Evolutionary conservation across 2,329 filamentous ascomycete species (phyloP).

Genomic region (Cladosporium cucumerinum): DNA sequence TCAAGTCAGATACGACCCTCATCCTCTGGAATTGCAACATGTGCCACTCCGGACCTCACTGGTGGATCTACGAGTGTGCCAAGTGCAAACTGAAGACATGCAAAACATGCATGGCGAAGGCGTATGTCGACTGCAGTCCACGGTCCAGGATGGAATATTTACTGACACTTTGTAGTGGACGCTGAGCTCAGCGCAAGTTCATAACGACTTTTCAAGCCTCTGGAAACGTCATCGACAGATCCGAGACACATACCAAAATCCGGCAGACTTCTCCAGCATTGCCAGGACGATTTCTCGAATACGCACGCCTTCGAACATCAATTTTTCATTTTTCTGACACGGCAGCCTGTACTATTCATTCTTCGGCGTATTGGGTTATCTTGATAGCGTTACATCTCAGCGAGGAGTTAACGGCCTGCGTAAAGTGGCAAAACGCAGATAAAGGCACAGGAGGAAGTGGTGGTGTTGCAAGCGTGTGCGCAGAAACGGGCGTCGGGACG

Average conservation of each 20-base stretch:
- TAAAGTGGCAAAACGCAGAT: conserved; percentile 9
- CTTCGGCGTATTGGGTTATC: conserved; percentile 14
- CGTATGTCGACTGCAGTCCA: conserved; percentile 27
- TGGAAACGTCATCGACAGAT: background rate
- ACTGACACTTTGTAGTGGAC: background rate
- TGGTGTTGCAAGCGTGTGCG: background rate
- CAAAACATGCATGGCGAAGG: conserved; percentile 45
- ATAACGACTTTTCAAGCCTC: background rate
- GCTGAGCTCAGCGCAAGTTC: background rate
- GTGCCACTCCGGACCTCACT: conserved; percentile 51
- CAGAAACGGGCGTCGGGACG: background rate
- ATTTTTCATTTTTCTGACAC: background rate
- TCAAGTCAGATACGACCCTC: conserved; percentile 51
- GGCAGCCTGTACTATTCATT: background rate
- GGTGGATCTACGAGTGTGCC: conserved; percentile 50
- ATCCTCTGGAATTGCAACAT: conserved; percentile 52
- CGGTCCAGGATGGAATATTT: too few species aligned
- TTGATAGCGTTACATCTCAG: conserved; percentile 30
- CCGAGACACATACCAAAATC: background rate
- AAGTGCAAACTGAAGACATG: conserved; percentile 52
- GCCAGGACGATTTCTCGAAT: background rate
- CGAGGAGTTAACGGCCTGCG: conserved; percentile 26
- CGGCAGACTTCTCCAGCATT: background rate
- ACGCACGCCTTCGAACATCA: background rate
- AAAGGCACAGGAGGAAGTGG: background rate